phyloP scores from a whole-genome alignment of 768 basidiomycete species.

The Pilatotrama ljubarskyi region DNA sequence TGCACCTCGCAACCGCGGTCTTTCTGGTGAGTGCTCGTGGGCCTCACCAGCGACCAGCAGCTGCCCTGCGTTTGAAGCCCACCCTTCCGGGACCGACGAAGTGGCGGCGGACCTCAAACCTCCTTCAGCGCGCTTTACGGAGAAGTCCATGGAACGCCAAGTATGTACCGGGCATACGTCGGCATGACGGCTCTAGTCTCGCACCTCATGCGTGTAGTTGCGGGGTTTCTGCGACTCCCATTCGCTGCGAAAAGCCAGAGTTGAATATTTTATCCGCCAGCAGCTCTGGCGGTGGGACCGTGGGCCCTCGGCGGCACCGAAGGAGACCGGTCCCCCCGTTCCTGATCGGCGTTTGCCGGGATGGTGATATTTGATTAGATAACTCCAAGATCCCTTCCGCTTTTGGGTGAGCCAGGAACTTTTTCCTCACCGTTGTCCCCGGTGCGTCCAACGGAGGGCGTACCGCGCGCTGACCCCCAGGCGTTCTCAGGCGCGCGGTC shows the following conservation, averaged over 20 bases:
- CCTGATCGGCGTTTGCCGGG: conserved; percentile 1
- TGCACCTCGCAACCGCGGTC: no score
- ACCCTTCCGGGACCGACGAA: no score
- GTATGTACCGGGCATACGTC: not conserved
- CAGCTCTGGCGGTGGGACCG: not conserved
- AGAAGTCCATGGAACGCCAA: not conserved
- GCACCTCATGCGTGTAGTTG: not conserved
- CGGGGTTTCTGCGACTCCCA: not conserved
- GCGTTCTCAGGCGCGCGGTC: not conserved
- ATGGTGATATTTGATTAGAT: conserved; percentile 1
- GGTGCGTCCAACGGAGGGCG: not conserved
- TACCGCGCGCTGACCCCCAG: not conserved
- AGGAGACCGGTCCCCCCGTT: conserved; percentile 7
- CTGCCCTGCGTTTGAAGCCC: no score
- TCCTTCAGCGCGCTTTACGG: not conserved
- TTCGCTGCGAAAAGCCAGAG: not conserved
- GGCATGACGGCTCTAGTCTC: not conserved
- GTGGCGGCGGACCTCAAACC: no score
- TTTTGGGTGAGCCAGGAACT: conserved; percentile 1
- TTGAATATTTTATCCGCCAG: not conserved
- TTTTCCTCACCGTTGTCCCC: not conserved
- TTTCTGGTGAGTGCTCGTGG: no score
- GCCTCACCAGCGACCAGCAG: no score
- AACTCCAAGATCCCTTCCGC: not conserved
- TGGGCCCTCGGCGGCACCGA: conserved; percentile 6